Evolutionary conservation across 768 basidiomycete genomes (phyloP).

Genomic region (Amanita jacksonii): DNA sequence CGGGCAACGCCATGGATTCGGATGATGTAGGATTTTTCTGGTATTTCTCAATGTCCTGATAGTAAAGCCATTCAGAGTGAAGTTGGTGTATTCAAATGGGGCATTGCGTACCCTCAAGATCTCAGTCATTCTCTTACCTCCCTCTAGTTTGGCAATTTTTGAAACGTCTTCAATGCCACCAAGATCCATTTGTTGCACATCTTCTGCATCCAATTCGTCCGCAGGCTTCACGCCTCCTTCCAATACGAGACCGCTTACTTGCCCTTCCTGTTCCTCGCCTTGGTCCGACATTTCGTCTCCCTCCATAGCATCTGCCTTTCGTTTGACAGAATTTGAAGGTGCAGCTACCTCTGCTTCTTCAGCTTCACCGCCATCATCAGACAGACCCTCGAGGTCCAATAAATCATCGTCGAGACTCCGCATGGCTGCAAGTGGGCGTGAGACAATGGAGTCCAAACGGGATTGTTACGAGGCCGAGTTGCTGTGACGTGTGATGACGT

Average conservation of each 20-base stretch:
- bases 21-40: constrained; percentile 68
- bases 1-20: constrained; percentile 68
- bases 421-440: constrained; percentile 31
- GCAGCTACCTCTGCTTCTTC: constrained; percentile 18
- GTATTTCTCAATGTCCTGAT: constrained; percentile 85
- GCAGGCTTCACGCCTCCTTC: constrained; percentile 88
- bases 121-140: constrained; percentile 82
- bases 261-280: constrained; percentile 38
- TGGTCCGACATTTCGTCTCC: constrained; percentile 52
- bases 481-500: constrained; percentile 8
- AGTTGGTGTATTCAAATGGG: background rate
- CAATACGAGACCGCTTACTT: constrained; percentile 53
- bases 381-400: constrained; percentile 82
- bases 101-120: constrained; percentile 59
- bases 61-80: background rate
- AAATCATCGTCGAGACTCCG: constrained; percentile 86
- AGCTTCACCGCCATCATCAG: constrained; percentile 50
- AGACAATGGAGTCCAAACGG: background rate
- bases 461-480: background rate
- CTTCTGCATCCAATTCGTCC: constrained; percentile 91
- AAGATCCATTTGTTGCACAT: constrained; percentile 92
- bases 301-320: constrained; percentile 42
- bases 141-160: constrained; percentile 82
- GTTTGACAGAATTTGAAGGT: constrained; percentile 37
- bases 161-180: constrained; percentile 75